Base-by-base conservation (phyloP, 2,329 filamentous ascomycete genomes). In the Ceratocystiopsis brevicomis region DNA sequence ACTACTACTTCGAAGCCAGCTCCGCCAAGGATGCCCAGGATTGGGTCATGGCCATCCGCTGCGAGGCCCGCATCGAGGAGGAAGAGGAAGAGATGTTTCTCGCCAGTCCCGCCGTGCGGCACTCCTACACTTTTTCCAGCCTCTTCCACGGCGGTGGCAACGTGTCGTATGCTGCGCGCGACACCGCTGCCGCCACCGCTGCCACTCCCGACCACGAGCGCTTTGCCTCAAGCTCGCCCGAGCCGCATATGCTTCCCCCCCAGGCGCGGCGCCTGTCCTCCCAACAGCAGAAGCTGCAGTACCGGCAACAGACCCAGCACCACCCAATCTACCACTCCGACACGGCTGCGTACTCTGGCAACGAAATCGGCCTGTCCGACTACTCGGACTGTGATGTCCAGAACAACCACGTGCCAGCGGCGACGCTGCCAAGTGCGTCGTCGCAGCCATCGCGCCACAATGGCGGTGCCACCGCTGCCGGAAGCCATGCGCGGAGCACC, bases 1-100 rank as follows among this genome's bases (percentile, higher is more conserved):
- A 95, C 62, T 94, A 81, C 61, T 86, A 95, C 54, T 76, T 98
- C 47, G 81, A 93, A 59, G 86, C 84, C 1, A 58, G 67, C 32
- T 79, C 72, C 4, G 71, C 76, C 41, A 66, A 74, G 46, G 87
- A 95, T 48, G 83, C 84, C 6, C 73, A 82, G 48, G 77, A 82
- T 54, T 98, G 90, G 90, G 82, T 95, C 16, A 69, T 82, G 21
- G 62, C 81, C 42, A 87, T 96, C 53, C 73, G 86, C 40, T 66
- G 67, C 45, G 78, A 90, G 53, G 83, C 86, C 16, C 76, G 82
- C 45, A 83, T 92, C 47, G 85, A 93, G 50, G 81, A 90, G 54
- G 83, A 90, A 41, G 86, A 94, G 53, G 81, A 87, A 52, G 83
- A 90, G 48, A 76, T 90, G 67, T 70, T 84, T 42, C 57, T 86